Evolutionary conservation across 805 yeast species (phyloP).

Genomic region (Yamadazyma nakazawae): DNA sequence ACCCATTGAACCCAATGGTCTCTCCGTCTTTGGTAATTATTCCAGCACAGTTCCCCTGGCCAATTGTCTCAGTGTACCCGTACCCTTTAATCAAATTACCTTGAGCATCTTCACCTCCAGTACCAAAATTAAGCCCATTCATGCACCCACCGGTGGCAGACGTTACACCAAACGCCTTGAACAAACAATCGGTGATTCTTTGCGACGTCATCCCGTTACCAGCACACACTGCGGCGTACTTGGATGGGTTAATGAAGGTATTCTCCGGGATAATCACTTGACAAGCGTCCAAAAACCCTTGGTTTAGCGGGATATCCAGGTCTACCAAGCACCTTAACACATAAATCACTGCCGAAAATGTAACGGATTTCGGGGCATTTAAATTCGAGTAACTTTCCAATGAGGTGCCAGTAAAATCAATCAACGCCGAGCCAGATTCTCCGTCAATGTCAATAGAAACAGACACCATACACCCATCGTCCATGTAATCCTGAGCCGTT

Average conservation of each 20-base stretch:
- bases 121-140: conserved; percentile 21
- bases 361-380: conserved; percentile 88
- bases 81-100: conserved; percentile 18
- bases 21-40: conserved; percentile 11
- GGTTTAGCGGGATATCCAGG: conserved; percentile 80
- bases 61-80: conserved; percentile 17
- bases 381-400: conserved; percentile 39
- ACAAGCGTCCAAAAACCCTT: conserved; percentile 20
- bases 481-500: conserved; percentile 17
- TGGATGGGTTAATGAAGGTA: conserved; percentile 17
- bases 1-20: conserved; percentile 15
- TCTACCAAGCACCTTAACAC: conserved; percentile 79
- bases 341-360: conserved; percentile 81
- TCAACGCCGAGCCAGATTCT: conserved; percentile 19
- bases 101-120: conserved; percentile 16
- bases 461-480: conserved; percentile 16
- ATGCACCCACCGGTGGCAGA: conserved; percentile 21
- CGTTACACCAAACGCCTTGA: conserved; percentile 20
- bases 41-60: conserved; percentile 21
- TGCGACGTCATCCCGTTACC: conserved; percentile 22
- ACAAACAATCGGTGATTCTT: conserved; percentile 19
- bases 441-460: conserved; percentile 19
- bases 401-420: conserved; percentile 27
- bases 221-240: conserved; percentile 19
- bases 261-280: conserved; percentile 16